Base-by-base conservation (phyloP, 2,329 filamentous ascomycete species). In the Cercospora sp. region DNA sequence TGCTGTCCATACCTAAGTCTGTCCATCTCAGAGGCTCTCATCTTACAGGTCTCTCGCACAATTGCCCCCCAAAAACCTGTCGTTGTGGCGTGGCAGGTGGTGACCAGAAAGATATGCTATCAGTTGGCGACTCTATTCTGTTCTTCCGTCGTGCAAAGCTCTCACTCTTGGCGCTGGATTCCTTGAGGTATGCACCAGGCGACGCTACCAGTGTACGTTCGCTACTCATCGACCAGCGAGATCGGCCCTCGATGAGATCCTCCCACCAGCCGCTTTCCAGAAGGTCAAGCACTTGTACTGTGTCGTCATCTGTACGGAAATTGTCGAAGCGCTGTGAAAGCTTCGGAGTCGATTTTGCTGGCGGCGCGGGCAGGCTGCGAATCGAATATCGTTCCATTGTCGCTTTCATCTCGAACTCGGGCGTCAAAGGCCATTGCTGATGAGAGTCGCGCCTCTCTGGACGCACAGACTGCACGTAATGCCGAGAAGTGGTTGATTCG, bases 191-290 rank as follows among this genome's bases (percentile, higher is more conserved):
- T 16, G 49, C 30, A 2, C 61, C 26, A 12, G 61, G 61, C 4
- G 45, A 34, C 37, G 62, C 53, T 2, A 65, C 62, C 3, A 65
- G 62, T 2, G 62, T 65, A 24, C 24, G 58, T 4, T 65, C 62
- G 53, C 62, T 65, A 53, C 62, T 59, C 30, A 65, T 18, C 16
- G 51, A 58, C 53, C 62, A 58, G 12, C 62, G 62, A 40, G 26
- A 40, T 24, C 51, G 21, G 0, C 62, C 62, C 18, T 65, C 62
- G 16, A 65, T n/a, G 7, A 65, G 26, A 26, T 65, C 62, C 7
- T 58, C 53, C 62, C 62, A 65, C 62, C 62, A 65, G 51, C 51
- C 62, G 24, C 51, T 65, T 16, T 49, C 60, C 21, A 43, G n/a
- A 8, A 45, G 60, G 24, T 51, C 37, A 24, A 65, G 45, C 13